Evolutionary conservation across 1,284 basidiomycete species (phyloP).

Genomic region (Ceratobasidium sp.): DNA sequence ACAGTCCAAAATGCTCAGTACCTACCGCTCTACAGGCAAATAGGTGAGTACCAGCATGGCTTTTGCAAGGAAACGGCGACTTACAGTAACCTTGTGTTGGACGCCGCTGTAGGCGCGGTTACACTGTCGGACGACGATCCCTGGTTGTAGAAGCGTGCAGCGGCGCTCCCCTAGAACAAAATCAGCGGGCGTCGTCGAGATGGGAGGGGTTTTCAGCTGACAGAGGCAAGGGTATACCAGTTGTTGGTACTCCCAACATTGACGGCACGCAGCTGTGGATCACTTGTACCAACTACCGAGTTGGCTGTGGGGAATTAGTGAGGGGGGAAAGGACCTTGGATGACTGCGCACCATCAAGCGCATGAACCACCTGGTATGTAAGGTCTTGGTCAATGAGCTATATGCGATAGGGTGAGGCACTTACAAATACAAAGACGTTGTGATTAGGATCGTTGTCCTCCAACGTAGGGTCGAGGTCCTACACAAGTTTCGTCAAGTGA

Average conservation of each 20-base stretch:
- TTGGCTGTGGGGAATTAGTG: background rate
- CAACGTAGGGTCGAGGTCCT: slow-evolving; percentile 23
- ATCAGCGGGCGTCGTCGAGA: background rate
- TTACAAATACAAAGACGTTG: slow-evolving; percentile 15
- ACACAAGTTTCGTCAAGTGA: slow-evolving; percentile 2
- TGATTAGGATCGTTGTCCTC: background rate
- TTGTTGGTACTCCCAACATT: background rate
- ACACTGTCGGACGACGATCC: background rate
- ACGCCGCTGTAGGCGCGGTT: background rate
- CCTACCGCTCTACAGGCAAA: background rate
- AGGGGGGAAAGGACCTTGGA: background rate
- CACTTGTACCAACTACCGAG: background rate
- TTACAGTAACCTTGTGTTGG: background rate
- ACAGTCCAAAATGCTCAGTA: background rate
- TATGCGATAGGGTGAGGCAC: background rate
- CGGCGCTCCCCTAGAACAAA: background rate
- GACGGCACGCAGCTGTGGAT: background rate
- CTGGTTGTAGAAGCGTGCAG: background rate
- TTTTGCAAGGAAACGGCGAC: background rate
- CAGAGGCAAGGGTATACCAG: background rate
- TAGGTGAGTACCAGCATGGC: too few species aligned
- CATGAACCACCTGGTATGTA: background rate
- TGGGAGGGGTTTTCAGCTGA: background rate
- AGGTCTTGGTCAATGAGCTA: background rate
- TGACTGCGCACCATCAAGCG: background rate